Evolutionary conservation across 176 grass and related monocot genomes (phyloP), one percentile per base, ranked within the genome.

Genomic region (Oryza meyeriana): DNA sequence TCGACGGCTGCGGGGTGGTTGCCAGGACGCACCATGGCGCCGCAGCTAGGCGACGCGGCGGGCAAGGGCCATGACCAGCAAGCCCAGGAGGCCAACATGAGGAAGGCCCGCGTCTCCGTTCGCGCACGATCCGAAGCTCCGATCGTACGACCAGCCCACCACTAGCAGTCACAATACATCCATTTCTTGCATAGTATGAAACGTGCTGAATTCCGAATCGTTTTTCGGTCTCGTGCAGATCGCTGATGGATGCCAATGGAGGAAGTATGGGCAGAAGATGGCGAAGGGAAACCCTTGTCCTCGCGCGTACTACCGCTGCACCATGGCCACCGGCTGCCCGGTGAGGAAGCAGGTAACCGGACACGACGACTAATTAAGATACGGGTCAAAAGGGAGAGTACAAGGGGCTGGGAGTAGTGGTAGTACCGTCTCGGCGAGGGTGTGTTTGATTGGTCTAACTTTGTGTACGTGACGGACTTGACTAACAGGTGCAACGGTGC

Each of bases 201-300:
- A 26, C 35, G 25, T 69, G 22, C 34, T 69, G 79, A 41, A 61
- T 25, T 29, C 2, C 34, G 6, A 24, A 26, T 26, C 14, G 2
- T 30, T 47, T 22, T 28, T n/a, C n/a, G 8, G 55, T 59, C n/a
- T 34, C 65, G 25, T 80, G 38, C 52, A 98, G 95, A 98, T 98
- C 71, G 88, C 92, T 30, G 95, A 98, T 70, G 95, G 95, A 8
- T 98, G 95, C 70, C 95, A 98, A 80, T 98, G 95, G 95, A 91
- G 95, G 86, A 98, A 98, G 85, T 98, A 98, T 55, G 95, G 95
- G 0, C 92, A 98, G 85, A 98, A 98, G 87, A 98, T 98, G 95
- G 95, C 95, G 3, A 98, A 98, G 64, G 95, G 95, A 25, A 98
- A 98, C 81, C 95, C 95, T 0, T 98, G 95, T 30, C 95, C 95